Evolutionary conservation across 1,284 basidiomycete genomes (phyloP).

Genomic region (Boletus semigastroideus): DNA sequence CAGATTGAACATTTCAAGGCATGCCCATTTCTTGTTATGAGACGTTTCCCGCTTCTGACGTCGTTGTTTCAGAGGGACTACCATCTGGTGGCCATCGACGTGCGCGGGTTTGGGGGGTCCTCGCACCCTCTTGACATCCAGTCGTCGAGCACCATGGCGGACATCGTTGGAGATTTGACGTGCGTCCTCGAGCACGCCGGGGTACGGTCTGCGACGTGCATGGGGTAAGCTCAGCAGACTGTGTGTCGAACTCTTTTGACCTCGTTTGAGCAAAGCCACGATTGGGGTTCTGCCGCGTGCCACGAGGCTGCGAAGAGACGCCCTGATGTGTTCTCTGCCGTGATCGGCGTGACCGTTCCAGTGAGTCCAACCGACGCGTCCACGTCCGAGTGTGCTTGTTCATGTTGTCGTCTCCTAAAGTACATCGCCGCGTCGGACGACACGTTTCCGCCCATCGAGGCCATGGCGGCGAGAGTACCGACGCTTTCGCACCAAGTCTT

Average conservation of each 20-base stretch:
- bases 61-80: constrained; percentile 35
- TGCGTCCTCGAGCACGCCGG: constrained; percentile 56
- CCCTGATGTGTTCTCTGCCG: constrained; percentile 61
- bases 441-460: constrained; percentile 47
- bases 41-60: not conserved
- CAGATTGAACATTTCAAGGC: constrained; percentile 67
- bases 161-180: constrained; percentile 58
- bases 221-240: constrained; percentile 47
- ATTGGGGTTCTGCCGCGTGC: constrained; percentile 68
- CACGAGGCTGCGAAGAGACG: constrained; percentile 63
- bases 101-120: constrained; percentile 70
- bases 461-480: constrained; percentile 44
- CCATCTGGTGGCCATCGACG: constrained; percentile 55
- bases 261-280: constrained; percentile 47
- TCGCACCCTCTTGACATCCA: constrained; percentile 60
- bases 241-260: not conserved
- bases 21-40: not conserved
- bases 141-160: constrained; percentile 56
- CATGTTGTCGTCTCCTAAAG: constrained; percentile 30
- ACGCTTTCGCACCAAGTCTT: constrained; percentile 61
- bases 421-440: constrained; percentile 51
- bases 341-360: constrained; percentile 59
- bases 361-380: constrained; percentile 35
- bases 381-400: too few species aligned
- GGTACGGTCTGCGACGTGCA: constrained; percentile 51